Conservation (phyloP, 1,139 yeast genomes). For the Nakaseomyces bracarensis region DNA sequence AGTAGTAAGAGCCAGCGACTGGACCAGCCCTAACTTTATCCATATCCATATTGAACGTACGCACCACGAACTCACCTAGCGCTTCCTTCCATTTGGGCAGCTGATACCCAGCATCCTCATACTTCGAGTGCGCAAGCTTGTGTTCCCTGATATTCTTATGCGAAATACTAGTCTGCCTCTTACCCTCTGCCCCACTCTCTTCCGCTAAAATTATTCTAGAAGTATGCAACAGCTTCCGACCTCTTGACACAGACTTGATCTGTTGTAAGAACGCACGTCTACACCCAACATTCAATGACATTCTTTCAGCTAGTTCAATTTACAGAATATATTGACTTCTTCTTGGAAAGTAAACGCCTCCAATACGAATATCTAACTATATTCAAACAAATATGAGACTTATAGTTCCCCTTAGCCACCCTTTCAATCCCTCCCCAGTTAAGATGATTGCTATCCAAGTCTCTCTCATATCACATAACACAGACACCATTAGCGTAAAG, state of each 20-base stretch:
- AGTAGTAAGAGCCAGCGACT: constrained; percentile 82
- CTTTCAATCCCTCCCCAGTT: too few species aligned
- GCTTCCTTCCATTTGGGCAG: constrained; percentile 64
- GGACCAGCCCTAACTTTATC: constrained; percentile 90
- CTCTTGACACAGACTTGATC: neutral
- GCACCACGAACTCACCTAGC: constrained; percentile 65
- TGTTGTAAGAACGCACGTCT: constrained; percentile 9
- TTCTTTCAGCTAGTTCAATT: constrained; percentile 8
- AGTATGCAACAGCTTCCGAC: neutral
- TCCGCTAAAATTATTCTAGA: neutral
- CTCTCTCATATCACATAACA: too few species aligned
- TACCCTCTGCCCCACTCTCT: neutral
- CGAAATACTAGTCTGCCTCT: neutral
- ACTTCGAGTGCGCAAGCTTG: constrained; percentile 41
- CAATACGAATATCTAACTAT: too few species aligned
- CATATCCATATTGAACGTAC: constrained; percentile 72
- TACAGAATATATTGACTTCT: too few species aligned
- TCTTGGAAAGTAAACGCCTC: too few species aligned
- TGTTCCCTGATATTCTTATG: constrained; percentile 11
- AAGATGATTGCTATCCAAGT: too few species aligned
- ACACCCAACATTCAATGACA: constrained; percentile 17
- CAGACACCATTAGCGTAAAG: too few species aligned
- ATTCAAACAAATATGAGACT: too few species aligned
- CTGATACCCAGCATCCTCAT: constrained; percentile 49
- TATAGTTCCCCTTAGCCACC: too few species aligned